A percentile compares a stretch with the other conserved stretches of the same genome.
These are phyloP conservation scores for Trichophaea hybrida DNA, from an alignment of 2,329 filamentous ascomycete species.

Conservation along the genomic window DNA sequence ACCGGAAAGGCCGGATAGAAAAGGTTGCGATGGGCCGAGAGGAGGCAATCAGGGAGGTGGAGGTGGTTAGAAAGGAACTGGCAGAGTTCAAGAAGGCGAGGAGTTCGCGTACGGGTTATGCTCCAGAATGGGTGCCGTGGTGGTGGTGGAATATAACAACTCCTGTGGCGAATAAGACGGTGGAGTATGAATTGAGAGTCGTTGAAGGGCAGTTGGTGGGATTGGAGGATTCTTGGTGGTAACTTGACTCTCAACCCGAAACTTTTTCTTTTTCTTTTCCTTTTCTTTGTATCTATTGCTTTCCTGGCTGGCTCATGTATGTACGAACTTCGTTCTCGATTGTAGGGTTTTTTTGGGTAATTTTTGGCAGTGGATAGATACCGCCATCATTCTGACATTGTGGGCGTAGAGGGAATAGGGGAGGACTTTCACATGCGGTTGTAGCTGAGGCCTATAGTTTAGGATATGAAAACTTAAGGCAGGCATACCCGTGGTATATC, in stretches of 20 bases:
- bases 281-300: background rate
- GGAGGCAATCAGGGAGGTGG: background rate
- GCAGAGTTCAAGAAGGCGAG: conserved; percentile 4
- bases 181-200: background rate
- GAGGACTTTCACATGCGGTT: too few relatives aligned
- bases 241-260: background rate
- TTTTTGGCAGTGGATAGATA: too few relatives aligned
- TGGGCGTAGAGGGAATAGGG: too few relatives aligned
- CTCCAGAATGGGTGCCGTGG: background rate
- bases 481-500: too few relatives aligned
- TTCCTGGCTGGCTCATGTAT: too few relatives aligned
- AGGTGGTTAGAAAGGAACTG: conserved; percentile 3
- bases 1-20: background rate
- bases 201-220: background rate
- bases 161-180: background rate
- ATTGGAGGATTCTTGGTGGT: background rate
- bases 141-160: background rate
- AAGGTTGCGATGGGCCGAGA: background rate
- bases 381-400: too few relatives aligned
- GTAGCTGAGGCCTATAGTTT: too few relatives aligned
- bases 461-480: too few relatives aligned
- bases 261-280: background rate
- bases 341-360: too few relatives aligned
- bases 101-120: background rate
- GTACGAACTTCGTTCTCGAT: too few relatives aligned